Conservation (phyloP, 2,329 filamentous ascomycete genomes). For the Curvularia verruculosa region DNA sequence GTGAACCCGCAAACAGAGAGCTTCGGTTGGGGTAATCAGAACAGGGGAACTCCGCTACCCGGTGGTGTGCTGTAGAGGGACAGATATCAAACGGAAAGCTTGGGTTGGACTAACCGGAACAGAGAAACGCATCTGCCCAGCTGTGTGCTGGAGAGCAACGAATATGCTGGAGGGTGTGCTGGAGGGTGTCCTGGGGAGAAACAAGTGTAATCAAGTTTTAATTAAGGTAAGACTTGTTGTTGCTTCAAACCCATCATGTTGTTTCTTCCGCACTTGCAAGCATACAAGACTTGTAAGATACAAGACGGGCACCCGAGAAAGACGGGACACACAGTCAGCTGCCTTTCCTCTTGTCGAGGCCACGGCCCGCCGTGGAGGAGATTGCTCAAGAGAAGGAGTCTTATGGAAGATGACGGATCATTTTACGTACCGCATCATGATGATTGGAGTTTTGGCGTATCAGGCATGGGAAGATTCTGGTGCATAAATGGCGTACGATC, state of each 20-base stretch:
- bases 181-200: background rate
- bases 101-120: slow-evolving; percentile 32
- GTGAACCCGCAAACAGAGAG: slow-evolving; percentile 27
- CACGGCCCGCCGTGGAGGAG: background rate
- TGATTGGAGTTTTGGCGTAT: slow-evolving; percentile 9
- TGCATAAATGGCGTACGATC: background rate
- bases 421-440: background rate
- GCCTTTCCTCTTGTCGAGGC: background rate
- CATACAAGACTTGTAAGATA: slow-evolving; percentile 12
- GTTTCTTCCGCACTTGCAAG: background rate
- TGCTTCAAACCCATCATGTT: too few species aligned
- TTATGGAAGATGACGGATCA: background rate
- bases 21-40: slow-evolving; percentile 35
- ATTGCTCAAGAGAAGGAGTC: background rate
- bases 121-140: slow-evolving; percentile 33
- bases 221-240: background rate
- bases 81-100: slow-evolving; percentile 20
- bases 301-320: background rate
- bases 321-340: background rate
- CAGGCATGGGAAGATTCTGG: background rate
- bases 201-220: too few species aligned
- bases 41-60: slow-evolving; percentile 32
- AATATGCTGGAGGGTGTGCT: background rate
- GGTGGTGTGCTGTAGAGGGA: slow-evolving; percentile 29
- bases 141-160: slow-evolving; percentile 23